A percentile compares a stretch with the other conserved stretches of the same genome.
These are phyloP conservation scores for Musa troglodytarum DNA, from an alignment of 176 grass and related monocot genomes.

Conservation along the genomic window DNA sequence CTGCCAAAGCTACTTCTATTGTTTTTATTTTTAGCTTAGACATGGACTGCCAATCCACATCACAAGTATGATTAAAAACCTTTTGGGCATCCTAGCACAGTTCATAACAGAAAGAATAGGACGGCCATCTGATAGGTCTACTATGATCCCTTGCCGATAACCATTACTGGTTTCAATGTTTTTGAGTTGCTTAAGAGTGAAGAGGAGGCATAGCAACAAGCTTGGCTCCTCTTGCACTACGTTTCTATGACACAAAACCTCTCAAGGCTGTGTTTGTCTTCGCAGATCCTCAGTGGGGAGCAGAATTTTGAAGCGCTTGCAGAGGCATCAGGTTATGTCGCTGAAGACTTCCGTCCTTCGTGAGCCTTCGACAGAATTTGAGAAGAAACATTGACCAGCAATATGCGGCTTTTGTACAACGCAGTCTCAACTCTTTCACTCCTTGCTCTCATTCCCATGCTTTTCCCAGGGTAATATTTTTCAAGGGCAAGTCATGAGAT, in stretches of 20 bases:
- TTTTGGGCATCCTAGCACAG: background rate
- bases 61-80: background rate
- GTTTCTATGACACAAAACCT: background rate
- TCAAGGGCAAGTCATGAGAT: background rate
- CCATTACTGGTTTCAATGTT: background rate
- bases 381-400: background rate
- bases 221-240: background rate
- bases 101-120: background rate
- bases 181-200: background rate
- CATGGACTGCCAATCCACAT: too few species aligned
- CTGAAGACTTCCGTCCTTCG: constrained; percentile 4
- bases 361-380: background rate
- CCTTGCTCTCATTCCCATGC: background rate
- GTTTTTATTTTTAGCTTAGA: too few species aligned
- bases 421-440: background rate
- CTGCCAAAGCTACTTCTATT: background rate
- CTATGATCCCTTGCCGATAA: background rate
- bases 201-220: background rate
- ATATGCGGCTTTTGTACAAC: background rate
- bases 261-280: background rate
- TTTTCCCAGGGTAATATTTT: background rate
- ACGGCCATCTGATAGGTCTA: background rate
- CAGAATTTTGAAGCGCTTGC: constrained; percentile 63
- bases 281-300: constrained; percentile 64
- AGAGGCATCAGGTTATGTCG: constrained; percentile 56